Evolutionary conservation across 129 eudicot genomes (phyloP).

Genomic region (Ambrosia trifida): DNA sequence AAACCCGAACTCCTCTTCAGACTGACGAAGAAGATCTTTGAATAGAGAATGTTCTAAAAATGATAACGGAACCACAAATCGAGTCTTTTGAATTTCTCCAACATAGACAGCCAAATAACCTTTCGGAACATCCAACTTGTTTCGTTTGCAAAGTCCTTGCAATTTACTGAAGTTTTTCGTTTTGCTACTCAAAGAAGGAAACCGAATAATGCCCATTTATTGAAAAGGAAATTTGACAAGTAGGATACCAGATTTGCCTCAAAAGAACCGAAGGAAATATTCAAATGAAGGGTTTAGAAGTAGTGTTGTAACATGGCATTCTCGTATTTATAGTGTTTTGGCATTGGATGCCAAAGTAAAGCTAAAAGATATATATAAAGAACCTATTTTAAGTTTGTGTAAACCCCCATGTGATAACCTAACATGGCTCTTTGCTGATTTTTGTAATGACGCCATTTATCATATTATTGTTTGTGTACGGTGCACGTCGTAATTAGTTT

Average conservation of each 20-base stretch:
- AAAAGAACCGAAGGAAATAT: conserved; percentile 7
- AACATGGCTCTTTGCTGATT: conserved; percentile 27
- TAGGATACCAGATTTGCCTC: neutral
- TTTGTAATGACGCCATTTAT: conserved; percentile 16
- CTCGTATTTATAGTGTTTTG: conserved; percentile 31
- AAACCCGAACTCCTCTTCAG: conserved; percentile 70
- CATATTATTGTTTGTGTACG: conserved; percentile 33
- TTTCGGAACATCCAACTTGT: conserved; percentile 49
- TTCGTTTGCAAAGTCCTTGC: conserved; percentile 29
- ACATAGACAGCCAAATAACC: conserved; percentile 67
- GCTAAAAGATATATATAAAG: conserved; percentile 11
- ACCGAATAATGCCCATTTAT: conserved; percentile 36
- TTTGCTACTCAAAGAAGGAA: conserved; percentile 38
- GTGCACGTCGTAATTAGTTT: conserved; percentile 29
- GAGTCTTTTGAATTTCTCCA: conserved; percentile 56
- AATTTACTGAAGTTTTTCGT: conserved; percentile 35
- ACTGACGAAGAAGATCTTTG: conserved; percentile 50
- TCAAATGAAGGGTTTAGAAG: conserved; percentile 10
- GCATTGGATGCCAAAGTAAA: conserved; percentile 32
- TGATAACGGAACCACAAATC: conserved; percentile 63
- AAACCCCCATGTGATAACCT: conserved; percentile 35
- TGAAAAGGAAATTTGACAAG: neutral
- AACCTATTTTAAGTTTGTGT: conserved; percentile 23
- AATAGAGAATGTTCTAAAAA: conserved; percentile 60
- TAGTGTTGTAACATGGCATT: conserved; percentile 12